Conservation (phyloP, 2,329 filamentous ascomycete genomes). For the Exutisphaerella laricina region DNA sequence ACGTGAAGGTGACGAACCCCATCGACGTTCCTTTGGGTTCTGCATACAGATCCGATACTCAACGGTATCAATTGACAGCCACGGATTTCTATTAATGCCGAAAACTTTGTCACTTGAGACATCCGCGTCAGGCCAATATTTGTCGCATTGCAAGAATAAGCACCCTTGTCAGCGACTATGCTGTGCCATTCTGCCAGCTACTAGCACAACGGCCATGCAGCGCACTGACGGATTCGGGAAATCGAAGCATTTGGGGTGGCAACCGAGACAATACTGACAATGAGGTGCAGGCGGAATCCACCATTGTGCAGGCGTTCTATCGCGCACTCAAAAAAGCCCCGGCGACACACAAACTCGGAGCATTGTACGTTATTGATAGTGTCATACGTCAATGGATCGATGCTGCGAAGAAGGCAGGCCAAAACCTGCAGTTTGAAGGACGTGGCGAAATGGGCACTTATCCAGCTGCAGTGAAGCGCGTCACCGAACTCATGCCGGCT, state of each 20-base stretch:
- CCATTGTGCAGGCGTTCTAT: constrained; percentile 92
- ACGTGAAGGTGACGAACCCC: no score
- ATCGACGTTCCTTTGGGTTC: no score
- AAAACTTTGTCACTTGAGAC: no score
- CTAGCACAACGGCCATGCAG: no score
- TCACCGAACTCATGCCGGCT: constrained; percentile 87
- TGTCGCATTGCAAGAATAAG: not conserved
- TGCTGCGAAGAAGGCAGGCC: constrained; percentile 79
- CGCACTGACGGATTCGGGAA: no score
- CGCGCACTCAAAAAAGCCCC: constrained; percentile 96
- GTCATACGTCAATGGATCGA: constrained; percentile 99
- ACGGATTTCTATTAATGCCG: no score
- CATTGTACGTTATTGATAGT: constrained; percentile 99
- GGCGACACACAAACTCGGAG: constrained; percentile 93
- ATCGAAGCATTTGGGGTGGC: not conserved
- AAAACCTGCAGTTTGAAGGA: constrained; percentile 60
- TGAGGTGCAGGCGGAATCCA: constrained; percentile 75
- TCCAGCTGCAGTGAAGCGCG: constrained; percentile 90
- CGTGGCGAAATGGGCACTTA: constrained; percentile 85
- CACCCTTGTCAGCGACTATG: no score
- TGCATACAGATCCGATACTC: no score
- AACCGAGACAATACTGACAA: constrained; percentile 13
- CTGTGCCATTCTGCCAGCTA: no score
- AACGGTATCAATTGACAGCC: no score
- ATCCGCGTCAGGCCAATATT: no score